A percentile compares a stretch with the other conserved stretches of the same genome.
Evolutionary conservation across 169 alveolate species (phyloP).

Genomic region (Eimeria brunetti): DNA sequence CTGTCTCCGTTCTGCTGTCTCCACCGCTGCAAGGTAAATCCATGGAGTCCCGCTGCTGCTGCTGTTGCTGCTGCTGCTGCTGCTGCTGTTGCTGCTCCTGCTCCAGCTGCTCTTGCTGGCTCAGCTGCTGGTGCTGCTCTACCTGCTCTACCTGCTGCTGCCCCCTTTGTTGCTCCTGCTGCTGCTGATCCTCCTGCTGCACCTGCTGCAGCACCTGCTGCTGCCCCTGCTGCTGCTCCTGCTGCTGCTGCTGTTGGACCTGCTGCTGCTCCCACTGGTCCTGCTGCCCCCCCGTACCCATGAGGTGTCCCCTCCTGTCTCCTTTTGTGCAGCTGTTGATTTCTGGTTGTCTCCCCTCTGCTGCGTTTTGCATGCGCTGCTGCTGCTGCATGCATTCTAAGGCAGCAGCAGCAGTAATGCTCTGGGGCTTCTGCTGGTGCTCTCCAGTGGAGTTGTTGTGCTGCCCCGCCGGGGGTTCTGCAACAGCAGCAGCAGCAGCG

Average conservation of each 20-base stretch:
- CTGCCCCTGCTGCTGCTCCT: neutral
- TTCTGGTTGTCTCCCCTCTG: neutral
- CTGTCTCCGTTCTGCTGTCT: neutral
- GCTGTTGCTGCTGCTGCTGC: neutral
- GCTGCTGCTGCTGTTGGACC: neutral
- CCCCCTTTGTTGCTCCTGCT: too few species aligned
- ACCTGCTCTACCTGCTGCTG: too few species aligned
- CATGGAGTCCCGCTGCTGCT: neutral
- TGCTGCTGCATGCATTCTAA: too few species aligned
- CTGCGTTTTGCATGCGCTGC: neutral
- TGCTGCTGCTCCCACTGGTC: neutral
- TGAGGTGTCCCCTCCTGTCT: neutral
- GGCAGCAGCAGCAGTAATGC: neutral
- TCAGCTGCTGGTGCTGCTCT: too few species aligned
- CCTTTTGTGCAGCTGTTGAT: neutral
- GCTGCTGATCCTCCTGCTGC: neutral
- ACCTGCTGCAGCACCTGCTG: neutral
- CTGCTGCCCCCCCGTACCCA: neutral
- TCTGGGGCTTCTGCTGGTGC: neutral
- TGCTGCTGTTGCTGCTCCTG: neutral
- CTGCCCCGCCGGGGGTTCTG: neutral
- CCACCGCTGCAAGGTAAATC: neutral
- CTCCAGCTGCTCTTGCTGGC: neutral
- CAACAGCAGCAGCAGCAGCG: neutral
- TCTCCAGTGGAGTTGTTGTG: neutral